These are phyloP conservation scores for Arachis monticola DNA, from an alignment of 331 rosid genomes.

Conservation along the genomic window DNA sequence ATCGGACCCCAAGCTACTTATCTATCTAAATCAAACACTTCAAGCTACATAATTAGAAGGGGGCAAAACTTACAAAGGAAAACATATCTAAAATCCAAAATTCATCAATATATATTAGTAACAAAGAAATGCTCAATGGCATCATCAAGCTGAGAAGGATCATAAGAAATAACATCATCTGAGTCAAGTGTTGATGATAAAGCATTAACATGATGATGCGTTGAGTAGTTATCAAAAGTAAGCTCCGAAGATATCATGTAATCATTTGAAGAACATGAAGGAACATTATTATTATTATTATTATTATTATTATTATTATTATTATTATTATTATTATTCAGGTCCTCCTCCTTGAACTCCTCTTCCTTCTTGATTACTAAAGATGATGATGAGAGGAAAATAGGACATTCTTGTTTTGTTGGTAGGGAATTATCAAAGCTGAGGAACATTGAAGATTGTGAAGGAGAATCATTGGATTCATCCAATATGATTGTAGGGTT, in stretches of 20 bases:
- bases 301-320: too few relatives aligned
- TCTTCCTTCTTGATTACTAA: constrained; percentile 26
- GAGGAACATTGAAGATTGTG: constrained; percentile 40
- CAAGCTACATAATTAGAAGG: neutral
- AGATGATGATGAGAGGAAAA: constrained; percentile 25
- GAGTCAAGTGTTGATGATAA: constrained; percentile 42
- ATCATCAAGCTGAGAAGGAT: constrained; percentile 32
- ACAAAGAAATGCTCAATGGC: constrained; percentile 18
- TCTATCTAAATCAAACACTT: neutral
- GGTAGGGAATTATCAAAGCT: constrained; percentile 50
- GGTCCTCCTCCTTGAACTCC: neutral
- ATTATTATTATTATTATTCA: too few relatives aligned
- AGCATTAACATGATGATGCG: neutral
- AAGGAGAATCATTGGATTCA: constrained; percentile 36
- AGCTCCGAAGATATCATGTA: constrained; percentile 42
- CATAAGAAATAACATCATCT: constrained; percentile 35
- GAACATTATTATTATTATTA: neutral
- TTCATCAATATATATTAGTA: neutral
- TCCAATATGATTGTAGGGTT: constrained; percentile 56
- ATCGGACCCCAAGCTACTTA: neutral
- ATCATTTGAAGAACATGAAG: constrained; percentile 39
- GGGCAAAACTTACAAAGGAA: too few relatives aligned
- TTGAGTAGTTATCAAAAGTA: constrained; percentile 37
- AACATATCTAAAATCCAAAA: constrained; percentile 25
- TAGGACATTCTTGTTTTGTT: constrained; percentile 30